These are phyloP conservation scores for Cryphonectria nitschkei DNA, from an alignment of 2,329 filamentous ascomycete genomes.

Conservation along the genomic window DNA sequence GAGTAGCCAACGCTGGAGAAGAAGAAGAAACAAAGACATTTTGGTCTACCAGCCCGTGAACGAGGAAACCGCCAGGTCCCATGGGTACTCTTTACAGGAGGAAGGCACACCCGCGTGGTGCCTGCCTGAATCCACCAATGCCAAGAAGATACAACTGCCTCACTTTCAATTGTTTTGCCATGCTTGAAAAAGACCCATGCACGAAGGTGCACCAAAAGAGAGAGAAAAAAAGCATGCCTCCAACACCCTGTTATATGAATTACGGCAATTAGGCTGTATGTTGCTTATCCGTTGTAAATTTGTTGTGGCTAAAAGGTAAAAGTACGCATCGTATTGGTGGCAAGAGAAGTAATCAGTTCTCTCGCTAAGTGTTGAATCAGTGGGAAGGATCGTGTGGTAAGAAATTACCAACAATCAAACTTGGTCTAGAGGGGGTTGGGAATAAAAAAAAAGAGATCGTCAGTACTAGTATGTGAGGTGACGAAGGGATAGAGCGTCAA, in stretches of 20 bases:
- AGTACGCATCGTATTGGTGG: not conserved
- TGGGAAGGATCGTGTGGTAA: slow-evolving; percentile 75
- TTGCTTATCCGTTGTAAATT: slow-evolving; percentile 4
- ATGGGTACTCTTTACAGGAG: slow-evolving; percentile 2
- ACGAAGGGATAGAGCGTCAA: not conserved
- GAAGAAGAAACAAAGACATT: not conserved
- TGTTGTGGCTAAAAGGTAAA: not conserved
- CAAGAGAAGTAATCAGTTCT: not conserved
- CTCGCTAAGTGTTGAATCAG: slow-evolving; percentile 7
- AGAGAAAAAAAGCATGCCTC: slow-evolving; percentile 6
- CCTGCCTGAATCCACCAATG: slow-evolving; percentile 1
- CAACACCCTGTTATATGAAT: not conserved
- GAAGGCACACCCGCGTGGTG: slow-evolving; percentile 15
- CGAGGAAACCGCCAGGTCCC: slow-evolving; percentile 4
- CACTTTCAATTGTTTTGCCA: not conserved
- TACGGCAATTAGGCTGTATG: slow-evolving; percentile 25
- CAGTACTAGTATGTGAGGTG: not conserved
- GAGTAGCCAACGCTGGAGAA: not conserved
- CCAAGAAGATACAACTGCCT: not conserved
- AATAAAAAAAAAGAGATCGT: not conserved
- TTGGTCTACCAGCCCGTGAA: slow-evolving; percentile 13
- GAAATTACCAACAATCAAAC: slow-evolving; percentile 95
- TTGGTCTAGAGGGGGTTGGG: slow-evolving; percentile 63
- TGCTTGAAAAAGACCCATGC: slow-evolving; percentile 2
- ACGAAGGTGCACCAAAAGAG: not conserved